These are phyloP conservation scores for Lasiodiplodia hormozganensis DNA, from an alignment of 2,329 filamentous ascomycete genomes.

Conservation along the genomic window DNA sequence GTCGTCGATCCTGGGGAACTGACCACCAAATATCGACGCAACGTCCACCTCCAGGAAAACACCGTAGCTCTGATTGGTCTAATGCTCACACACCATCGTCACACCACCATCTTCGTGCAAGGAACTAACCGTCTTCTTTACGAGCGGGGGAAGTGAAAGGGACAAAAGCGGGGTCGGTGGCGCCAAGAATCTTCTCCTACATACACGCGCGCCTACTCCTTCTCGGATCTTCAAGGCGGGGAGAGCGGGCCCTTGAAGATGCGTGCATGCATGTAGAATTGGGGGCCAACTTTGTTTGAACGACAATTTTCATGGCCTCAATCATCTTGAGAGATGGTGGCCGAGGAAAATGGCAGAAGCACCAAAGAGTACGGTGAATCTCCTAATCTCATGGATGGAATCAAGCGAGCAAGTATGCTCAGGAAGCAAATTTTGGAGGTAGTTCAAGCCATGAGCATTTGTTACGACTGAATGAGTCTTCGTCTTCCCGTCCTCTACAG, in stretches of 20 bases:
- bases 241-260: not conserved
- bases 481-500: not conserved
- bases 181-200: not conserved
- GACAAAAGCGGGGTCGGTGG: not conserved
- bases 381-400: too few relatives aligned
- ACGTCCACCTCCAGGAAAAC: not conserved
- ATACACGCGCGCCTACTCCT: not conserved
- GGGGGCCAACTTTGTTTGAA: not conserved
- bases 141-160: not conserved
- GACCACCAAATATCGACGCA: not conserved
- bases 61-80: not conserved
- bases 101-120: not conserved
- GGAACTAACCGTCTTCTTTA: not conserved
- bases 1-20: not conserved
- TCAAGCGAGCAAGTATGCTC: not conserved
- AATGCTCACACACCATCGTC: too few relatives aligned
- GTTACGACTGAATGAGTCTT: not conserved
- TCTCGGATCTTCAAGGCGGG: not conserved
- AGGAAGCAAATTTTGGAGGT: not conserved
- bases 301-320: not conserved
- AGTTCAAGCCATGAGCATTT: not conserved
- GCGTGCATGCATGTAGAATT: not conserved
- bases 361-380: too few relatives aligned
- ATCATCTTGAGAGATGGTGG: not conserved
- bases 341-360: too few relatives aligned